Evolutionary conservation across 352 stramenopile genomes (phyloP).

Genomic region (Sclerospora graminicola): DNA sequence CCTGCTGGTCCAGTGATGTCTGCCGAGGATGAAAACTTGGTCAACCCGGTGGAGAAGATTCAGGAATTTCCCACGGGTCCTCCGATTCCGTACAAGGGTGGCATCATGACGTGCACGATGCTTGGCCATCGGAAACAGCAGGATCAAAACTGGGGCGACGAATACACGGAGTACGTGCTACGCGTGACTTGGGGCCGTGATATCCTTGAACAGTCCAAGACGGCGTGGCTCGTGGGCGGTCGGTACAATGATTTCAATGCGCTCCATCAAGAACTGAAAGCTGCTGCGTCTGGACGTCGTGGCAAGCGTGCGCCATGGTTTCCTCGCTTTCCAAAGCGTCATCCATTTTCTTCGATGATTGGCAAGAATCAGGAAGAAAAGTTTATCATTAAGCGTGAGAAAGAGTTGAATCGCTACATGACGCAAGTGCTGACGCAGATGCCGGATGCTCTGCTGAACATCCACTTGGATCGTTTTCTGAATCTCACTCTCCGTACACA

Average conservation of each 20-base stretch:
- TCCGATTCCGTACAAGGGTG: conserved; percentile 86
- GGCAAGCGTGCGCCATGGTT: conserved; percentile 86
- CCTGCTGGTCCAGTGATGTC: conserved; percentile 73
- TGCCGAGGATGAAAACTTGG: conserved; percentile 79
- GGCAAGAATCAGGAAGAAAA: conserved; percentile 88
- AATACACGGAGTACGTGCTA: conserved; percentile 86
- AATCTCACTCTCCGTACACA: conserved; percentile 79
- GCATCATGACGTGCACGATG: conserved; percentile 85
- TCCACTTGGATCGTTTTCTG: conserved; percentile 86
- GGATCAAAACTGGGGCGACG: conserved; percentile 84
- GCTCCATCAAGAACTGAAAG: conserved; percentile 83
- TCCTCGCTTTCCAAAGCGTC: conserved; percentile 82
- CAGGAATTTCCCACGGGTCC: conserved; percentile 85
- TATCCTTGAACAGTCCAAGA: conserved; percentile 84
- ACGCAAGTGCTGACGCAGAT: conserved; percentile 87
- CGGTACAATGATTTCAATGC: conserved; percentile 88
- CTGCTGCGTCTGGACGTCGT: conserved; percentile 65
- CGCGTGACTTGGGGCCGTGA: conserved; percentile 82
- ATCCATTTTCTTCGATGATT: conserved; percentile 86
- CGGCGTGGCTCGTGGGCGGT: conserved; percentile 77
- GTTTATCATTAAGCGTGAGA: conserved; percentile 87
- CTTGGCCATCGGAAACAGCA: conserved; percentile 82
- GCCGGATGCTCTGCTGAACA: conserved; percentile 79
- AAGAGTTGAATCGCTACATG: conserved; percentile 88
- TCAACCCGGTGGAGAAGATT: conserved; percentile 79